Evolutionary conservation across 805 yeast genomes (phyloP), one percentile per base, ranked within the genome.

Genomic region (Barnettozyma siamensis): DNA sequence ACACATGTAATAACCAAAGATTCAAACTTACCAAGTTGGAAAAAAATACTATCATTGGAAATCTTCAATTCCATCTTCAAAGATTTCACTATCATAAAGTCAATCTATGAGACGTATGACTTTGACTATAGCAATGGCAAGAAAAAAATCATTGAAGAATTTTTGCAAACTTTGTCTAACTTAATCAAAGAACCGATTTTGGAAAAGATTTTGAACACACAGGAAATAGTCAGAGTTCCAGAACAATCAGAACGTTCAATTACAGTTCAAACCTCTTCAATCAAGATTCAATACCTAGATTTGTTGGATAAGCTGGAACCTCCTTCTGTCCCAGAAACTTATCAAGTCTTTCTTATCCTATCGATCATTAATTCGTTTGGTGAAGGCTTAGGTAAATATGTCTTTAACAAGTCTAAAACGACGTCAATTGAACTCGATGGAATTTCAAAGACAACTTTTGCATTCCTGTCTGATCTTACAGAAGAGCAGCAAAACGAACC

Each of bases 251-350:
- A 50, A 5, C 54, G 62, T 4, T 56, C 66, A 0, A 61, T 80
- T 23, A 69, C 79, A 0, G 56, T 60, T 13, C 60, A 65, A 4
- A 58, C 58, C 10, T 73, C 85, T 0, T 55, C 66, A 2, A 60
- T 73, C 35, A 75, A 78, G 49, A 67, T 80, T 0, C 64, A 78
- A 12, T 72, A 78, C 42, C 67, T 89, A 24, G 96, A 91, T 42
- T 74, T 81, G 40, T 68, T 93, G 19, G 98, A 91, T 56, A 88
- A 88, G 53, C 51, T 66, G 0, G 94, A 85, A 21, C 80, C 96
- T 0, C 96, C 96, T 0, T 54, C 67, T 1, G 64, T 72, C 2
- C 85, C 93, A 2, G 67, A 66, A 6, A 72, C 82, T 0, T 89
- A 93, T 44, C 59, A 77, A 1, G 65, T 76, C 37, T 75, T 68